phyloP scores from a whole-genome alignment of 176 grass and related monocot genomes.

The maize (Zea mays) region Zm-B73-REFERENCE-NAM-5.0 NC_050104.1:8960501-8961000 shows the following conservation, averaged over 20 bases:
- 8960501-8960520: background rate
- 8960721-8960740: slow-evolving; percentile 96
- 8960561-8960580: slow-evolving; percentile 99
- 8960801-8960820: slow-evolving; percentile 79
- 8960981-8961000: slow-evolving; percentile 56
- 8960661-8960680: slow-evolving; percentile 74
- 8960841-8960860: slow-evolving; percentile 21
- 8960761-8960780: slow-evolving; percentile 87
- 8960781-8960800: slow-evolving; percentile 69
- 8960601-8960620: slow-evolving; percentile 94
- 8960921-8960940: too few species aligned
- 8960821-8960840: slow-evolving; percentile 45
- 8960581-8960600: slow-evolving; percentile 98
- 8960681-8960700: slow-evolving; percentile 91
- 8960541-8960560: slow-evolving; percentile 4
- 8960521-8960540: background rate
- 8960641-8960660: slow-evolving; percentile 96
- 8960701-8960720: slow-evolving; percentile 86
- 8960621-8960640: slow-evolving; percentile 95
- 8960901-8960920: too few species aligned
- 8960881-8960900: background rate
- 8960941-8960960: too few species aligned
- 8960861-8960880: background rate
- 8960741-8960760: slow-evolving; percentile 85
- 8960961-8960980: too few species aligned